Evolutionary conservation across 1,284 basidiomycete species (phyloP).

Genomic region (Afroboletus lepidellus): DNA sequence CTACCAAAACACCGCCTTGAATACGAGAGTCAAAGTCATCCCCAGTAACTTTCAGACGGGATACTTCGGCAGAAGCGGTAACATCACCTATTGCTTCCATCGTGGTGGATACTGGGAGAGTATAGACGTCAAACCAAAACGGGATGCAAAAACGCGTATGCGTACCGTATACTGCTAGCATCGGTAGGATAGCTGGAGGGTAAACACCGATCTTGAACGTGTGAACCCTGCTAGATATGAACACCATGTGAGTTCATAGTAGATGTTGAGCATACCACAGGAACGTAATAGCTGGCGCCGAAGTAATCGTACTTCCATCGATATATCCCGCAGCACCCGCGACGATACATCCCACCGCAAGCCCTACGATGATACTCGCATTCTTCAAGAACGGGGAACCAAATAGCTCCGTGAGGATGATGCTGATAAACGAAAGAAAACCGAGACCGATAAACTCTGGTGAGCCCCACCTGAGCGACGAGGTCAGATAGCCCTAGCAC

Average conservation of each 20-base stretch:
- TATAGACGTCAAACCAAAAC: background rate
- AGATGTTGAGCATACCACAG: slow-evolving; percentile 64
- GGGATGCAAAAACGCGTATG: background rate
- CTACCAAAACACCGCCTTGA: slow-evolving; percentile 79
- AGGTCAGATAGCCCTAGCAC: background rate
- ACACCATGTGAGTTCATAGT: slow-evolving; percentile 46
- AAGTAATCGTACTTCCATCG: slow-evolving; percentile 51
- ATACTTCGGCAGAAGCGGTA: slow-evolving; percentile 82
- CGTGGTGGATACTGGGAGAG: slow-evolving; percentile 56
- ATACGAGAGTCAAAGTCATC: slow-evolving; percentile 76
- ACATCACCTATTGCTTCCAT: slow-evolving; percentile 90
- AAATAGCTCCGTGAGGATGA: slow-evolving; percentile 76
- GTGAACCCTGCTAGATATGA: slow-evolving; percentile 53
- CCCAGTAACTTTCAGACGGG: slow-evolving; percentile 65
- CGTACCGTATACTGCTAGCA: slow-evolving; percentile 77
- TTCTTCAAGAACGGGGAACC: slow-evolving; percentile 84
- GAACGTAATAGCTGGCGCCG: slow-evolving; percentile 75
- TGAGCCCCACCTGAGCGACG: slow-evolving; percentile 63
- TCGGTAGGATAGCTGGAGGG: slow-evolving; percentile 78
- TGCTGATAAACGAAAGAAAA: slow-evolving; percentile 77
- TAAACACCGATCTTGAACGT: slow-evolving; percentile 81
- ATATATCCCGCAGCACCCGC: slow-evolving; percentile 49
- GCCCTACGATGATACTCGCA: slow-evolving; percentile 70
- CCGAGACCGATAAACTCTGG: slow-evolving; percentile 84
- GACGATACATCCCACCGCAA: slow-evolving; percentile 76